phyloP scores from a whole-genome alignment of 768 basidiomycete species.

The Boletus edulis region DNA sequence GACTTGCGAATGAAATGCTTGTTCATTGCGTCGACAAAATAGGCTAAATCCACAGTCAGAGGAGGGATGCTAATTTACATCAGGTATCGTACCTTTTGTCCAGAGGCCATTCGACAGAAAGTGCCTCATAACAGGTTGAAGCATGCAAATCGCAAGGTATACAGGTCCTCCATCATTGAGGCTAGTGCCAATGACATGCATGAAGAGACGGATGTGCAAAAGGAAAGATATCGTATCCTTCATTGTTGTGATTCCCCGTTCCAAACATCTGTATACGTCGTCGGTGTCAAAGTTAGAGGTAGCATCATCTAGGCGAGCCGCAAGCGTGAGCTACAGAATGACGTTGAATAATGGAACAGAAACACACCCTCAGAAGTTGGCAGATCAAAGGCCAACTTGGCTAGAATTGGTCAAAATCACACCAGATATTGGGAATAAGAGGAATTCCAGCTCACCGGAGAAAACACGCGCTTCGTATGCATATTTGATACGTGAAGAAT shows the following conservation, averaged over 20 bases:
- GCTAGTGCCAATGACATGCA: constrained; percentile 13
- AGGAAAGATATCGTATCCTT: constrained; percentile 15
- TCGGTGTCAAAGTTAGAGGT: background rate
- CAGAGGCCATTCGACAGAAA: constrained; percentile 13
- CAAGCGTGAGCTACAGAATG: background rate
- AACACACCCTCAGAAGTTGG: constrained; percentile 21
- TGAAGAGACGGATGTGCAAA: constrained; percentile 23
- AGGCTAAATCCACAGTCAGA: constrained; percentile 9
- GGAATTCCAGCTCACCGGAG: constrained; percentile 4
- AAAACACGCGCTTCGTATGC: constrained; percentile 21
- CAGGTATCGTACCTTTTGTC: constrained; percentile 14
- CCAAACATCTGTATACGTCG: constrained; percentile 10
- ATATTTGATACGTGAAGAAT: constrained; percentile 20
- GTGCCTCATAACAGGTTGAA: constrained; percentile 5
- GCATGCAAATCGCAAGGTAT: constrained; percentile 20
- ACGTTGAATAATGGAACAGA: background rate
- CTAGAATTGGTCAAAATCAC: constrained; percentile 1
- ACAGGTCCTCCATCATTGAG: constrained; percentile 19
- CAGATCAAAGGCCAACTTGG: constrained; percentile 18
- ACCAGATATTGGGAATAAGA: background rate
- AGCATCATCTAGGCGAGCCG: constrained; percentile 7
- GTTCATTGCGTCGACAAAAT: constrained; percentile 16
- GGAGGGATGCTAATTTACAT: background rate
- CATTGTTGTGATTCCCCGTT: constrained; percentile 5
- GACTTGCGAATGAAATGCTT: constrained; percentile 21